Evolutionary conservation across 2,329 filamentous ascomycete species (phyloP).

Genomic region (Aspergillus pseudotamarii): DNA sequence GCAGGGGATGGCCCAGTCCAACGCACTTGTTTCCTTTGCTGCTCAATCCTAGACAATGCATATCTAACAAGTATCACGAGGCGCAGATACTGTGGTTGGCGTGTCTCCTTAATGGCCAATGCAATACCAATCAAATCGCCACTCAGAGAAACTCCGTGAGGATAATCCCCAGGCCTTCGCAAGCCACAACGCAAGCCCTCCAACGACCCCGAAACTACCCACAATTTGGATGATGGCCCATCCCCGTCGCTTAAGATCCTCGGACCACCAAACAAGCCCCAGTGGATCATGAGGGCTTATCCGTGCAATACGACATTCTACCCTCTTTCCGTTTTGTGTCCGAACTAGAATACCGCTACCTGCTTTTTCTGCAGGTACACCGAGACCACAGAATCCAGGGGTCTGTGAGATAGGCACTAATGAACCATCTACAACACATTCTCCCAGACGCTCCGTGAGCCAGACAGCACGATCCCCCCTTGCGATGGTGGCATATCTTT

Average conservation of each 20-base stretch:
- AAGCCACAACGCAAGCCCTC: constrained; percentile 70
- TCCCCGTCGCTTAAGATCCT: constrained; percentile 65
- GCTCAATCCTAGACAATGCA: not conserved
- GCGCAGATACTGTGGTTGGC: not conserved
- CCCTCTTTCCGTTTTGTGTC: constrained; percentile 26
- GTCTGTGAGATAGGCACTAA: constrained; percentile 56
- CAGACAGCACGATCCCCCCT: constrained; percentile 68
- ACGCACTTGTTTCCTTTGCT: not conserved
- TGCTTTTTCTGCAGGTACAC: constrained; percentile 28
- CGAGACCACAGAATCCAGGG: constrained; percentile 30
- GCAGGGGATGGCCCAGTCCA: not conserved
- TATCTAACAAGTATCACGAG: not conserved
- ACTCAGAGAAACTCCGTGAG: constrained; percentile 33
- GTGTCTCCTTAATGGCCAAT: constrained; percentile 13
- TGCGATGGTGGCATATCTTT: constrained; percentile 65
- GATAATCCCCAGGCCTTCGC: constrained; percentile 46
- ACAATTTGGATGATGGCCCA: constrained; percentile 73
- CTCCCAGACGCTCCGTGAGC: constrained; percentile 67
- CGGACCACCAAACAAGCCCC: constrained; percentile 71
- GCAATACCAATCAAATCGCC: constrained; percentile 31
- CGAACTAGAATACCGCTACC: constrained; percentile 27
- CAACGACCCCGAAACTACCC: constrained; percentile 72
- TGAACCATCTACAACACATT: constrained; percentile 68
- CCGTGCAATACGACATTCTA: constrained; percentile 38
- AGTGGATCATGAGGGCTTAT: constrained; percentile 72